Evolutionary conservation across 768 basidiomycete species (phyloP).

Genomic region (Auriscalpium orientale): DNA sequence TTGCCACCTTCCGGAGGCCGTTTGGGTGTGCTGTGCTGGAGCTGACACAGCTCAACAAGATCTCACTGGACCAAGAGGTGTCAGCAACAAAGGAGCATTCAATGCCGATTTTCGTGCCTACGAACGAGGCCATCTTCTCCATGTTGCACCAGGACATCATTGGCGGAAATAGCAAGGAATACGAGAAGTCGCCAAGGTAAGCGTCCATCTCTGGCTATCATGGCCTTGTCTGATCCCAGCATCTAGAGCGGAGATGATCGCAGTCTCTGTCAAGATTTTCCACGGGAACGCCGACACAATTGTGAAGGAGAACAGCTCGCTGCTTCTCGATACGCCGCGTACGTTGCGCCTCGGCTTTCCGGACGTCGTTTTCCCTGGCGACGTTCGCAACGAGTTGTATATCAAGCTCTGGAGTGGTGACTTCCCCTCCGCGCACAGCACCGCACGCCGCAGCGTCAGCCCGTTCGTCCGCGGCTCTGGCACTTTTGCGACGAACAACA

Average conservation of each 20-base stretch:
- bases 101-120: constrained; percentile 84
- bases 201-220: constrained; percentile 14
- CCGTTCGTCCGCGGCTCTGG: constrained; percentile 52
- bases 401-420: constrained; percentile 95
- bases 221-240: neutral
- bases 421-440: constrained; percentile 52
- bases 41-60: constrained; percentile 63
- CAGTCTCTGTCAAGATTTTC: constrained; percentile 80
- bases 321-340: constrained; percentile 73
- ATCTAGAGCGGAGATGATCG: constrained; percentile 75
- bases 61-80: constrained; percentile 61
- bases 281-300: constrained; percentile 73
- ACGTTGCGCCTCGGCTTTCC: constrained; percentile 90
- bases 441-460: constrained; percentile 50
- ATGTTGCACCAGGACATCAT: constrained; percentile 96
- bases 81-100: constrained; percentile 65
- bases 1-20: constrained; percentile 65
- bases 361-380: constrained; percentile 91
- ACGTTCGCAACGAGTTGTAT: constrained; percentile 90
- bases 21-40: constrained; percentile 96
- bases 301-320: constrained; percentile 74
- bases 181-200: constrained; percentile 75
- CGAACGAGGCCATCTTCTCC: constrained; percentile 79
- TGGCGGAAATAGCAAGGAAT: constrained; percentile 66
- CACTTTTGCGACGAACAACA: constrained; percentile 51